Percentiles rank a stretch among this genome's conserved stretches.
These are phyloP conservation scores for Xylaria palmicola DNA, from an alignment of 495 filamentous ascomycete species.

Conservation along the genomic window DNA sequence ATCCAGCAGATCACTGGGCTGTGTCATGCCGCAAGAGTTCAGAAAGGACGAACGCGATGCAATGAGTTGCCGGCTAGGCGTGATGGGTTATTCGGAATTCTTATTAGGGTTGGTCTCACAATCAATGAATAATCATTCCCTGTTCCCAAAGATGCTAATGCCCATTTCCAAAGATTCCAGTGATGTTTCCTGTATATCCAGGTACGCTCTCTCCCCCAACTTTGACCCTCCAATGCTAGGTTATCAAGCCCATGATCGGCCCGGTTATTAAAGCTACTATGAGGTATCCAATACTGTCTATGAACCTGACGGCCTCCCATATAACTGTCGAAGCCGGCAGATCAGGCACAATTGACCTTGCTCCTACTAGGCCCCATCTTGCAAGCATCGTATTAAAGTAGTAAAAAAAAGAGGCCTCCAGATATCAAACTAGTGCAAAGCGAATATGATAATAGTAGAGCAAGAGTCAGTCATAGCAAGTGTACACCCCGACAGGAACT, in stretches of 20 bases:
- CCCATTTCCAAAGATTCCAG: conserved; percentile 8
- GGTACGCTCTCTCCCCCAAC: conserved; percentile 11
- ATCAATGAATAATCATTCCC: conserved; percentile 10
- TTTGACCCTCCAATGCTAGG: too few relatives aligned
- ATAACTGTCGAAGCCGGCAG: too few relatives aligned
- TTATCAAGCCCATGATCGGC: too few relatives aligned
- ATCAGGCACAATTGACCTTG: too few relatives aligned
- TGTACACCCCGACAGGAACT: too few relatives aligned
- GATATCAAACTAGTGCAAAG: too few relatives aligned
- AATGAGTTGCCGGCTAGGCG: not conserved
- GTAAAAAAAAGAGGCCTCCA: too few relatives aligned
- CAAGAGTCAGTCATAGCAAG: too few relatives aligned
- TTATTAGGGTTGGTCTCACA: conserved; percentile 22
- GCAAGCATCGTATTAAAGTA: too few relatives aligned
- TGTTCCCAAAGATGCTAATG: conserved; percentile 18
- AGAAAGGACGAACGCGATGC: too few relatives aligned
- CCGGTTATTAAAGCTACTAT: not conserved
- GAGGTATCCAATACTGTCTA: not conserved
- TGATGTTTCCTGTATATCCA: conserved; percentile 6
- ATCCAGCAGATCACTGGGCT: not conserved
- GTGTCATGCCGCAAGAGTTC: not conserved
- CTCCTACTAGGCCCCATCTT: too few relatives aligned
- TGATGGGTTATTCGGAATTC: not conserved
- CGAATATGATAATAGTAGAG: too few relatives aligned
- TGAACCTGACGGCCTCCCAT: not conserved